These are phyloP conservation scores for Flaveria trinervia DNA, from an alignment of 129 eudicot species.

Conservation along the genomic window DNA sequence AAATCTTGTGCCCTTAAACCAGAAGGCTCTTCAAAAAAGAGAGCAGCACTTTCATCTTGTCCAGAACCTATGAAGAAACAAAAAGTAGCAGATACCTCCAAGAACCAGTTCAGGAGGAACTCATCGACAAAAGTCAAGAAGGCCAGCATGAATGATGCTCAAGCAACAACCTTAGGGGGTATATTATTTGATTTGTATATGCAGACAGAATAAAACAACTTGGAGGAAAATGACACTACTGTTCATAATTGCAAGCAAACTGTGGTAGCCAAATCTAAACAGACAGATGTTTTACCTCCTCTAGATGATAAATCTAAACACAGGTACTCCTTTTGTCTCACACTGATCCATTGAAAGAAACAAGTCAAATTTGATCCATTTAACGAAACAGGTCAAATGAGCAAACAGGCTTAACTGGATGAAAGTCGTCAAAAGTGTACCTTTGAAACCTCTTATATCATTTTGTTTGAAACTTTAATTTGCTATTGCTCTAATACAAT, in stretches of 20 bases:
- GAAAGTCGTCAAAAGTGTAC: not conserved
- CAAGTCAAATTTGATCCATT: not conserved
- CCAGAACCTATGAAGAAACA: slow-evolving; percentile 37
- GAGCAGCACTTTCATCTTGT: slow-evolving; percentile 25
- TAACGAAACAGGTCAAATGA: not conserved
- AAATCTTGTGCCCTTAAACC: slow-evolving; percentile 29
- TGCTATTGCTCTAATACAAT: not conserved
- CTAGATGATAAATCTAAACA: slow-evolving; percentile 56
- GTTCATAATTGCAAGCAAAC: slow-evolving; percentile 27
- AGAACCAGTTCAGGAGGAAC: slow-evolving; percentile 34
- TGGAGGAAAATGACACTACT: slow-evolving; percentile 22
- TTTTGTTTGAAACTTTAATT: not conserved
- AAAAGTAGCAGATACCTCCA: slow-evolving; percentile 33
- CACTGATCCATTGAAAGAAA: not conserved
- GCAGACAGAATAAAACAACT: slow-evolving; percentile 38
- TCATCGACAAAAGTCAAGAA: slow-evolving; percentile 31
- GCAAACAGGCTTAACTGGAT: not conserved
- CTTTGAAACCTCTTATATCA: not conserved
- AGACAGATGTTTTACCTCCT: slow-evolving; percentile 27
- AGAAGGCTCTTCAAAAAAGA: slow-evolving; percentile 40
- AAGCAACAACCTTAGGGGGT: slow-evolving; percentile 35
- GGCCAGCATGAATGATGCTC: slow-evolving; percentile 18
- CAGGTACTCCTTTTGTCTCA: slow-evolving; percentile 39
- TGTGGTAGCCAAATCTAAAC: slow-evolving; percentile 23
- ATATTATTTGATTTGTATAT: slow-evolving; percentile 29